phyloP scores from a whole-genome alignment of 1,139 yeast species.

The Wickerhamiella pararugosa region DNA sequence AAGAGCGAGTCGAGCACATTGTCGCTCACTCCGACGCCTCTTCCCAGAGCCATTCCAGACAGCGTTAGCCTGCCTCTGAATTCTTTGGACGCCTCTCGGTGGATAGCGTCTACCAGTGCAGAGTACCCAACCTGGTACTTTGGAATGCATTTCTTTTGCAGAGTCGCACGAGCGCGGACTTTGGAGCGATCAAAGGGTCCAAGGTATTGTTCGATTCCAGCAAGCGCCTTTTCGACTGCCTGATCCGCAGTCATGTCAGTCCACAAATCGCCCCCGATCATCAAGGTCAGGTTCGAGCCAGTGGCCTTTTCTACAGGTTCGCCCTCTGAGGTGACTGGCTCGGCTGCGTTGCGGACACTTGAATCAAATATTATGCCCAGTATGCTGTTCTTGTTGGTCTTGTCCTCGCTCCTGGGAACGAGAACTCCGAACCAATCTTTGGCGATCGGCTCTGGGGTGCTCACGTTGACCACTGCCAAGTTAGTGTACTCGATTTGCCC shows the following conservation, averaged over 20 bases:
- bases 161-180: slow-evolving; percentile 23
- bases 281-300: slow-evolving; percentile 64
- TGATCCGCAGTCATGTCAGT: slow-evolving; percentile 26
- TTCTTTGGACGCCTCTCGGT: slow-evolving; percentile 23
- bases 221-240: slow-evolving; percentile 32
- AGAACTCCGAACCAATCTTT: slow-evolving; percentile 72
- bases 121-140: slow-evolving; percentile 65
- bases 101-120: slow-evolving; percentile 30
- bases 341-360: slow-evolving; percentile 14
- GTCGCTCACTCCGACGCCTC: slow-evolving; percentile 84
- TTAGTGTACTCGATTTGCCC: slow-evolving; percentile 18
- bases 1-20: slow-evolving; percentile 52
- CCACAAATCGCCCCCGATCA: slow-evolving; percentile 78
- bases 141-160: slow-evolving; percentile 52
- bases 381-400: slow-evolving; percentile 41
- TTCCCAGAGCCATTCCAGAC: slow-evolving; percentile 74
- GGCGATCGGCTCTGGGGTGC: slow-evolving; percentile 19
- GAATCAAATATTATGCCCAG: slow-evolving; percentile 89
- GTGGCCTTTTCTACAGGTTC: slow-evolving; percentile 8
- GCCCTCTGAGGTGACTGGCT: slow-evolving; percentile 2
- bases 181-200: slow-evolving; percentile 30
- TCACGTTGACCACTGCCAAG: slow-evolving; percentile 25
- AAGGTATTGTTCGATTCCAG: slow-evolving; percentile 37
- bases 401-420: slow-evolving; percentile 42
- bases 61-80: slow-evolving; percentile 36